Conservation (phyloP, 257 asterid genomes). For the Penstemon barbatus region DNA sequence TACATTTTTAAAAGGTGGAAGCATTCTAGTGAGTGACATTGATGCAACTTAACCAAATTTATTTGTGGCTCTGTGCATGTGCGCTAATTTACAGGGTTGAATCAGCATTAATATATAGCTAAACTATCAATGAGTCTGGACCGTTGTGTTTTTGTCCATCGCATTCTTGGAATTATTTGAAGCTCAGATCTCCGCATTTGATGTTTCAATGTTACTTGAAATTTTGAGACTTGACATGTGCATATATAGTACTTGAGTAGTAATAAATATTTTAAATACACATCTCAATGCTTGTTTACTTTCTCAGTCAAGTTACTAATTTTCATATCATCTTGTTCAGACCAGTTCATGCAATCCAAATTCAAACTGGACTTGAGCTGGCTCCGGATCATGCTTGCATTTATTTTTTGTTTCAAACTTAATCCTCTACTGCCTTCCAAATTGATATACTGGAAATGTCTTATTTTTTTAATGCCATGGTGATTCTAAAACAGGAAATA, state of each 20-base stretch:
- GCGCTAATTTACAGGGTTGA: constrained; percentile 9
- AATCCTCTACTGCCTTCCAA: background rate
- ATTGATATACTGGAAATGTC: background rate
- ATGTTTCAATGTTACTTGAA: background rate
- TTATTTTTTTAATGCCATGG: too few species aligned
- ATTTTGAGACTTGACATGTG: background rate
- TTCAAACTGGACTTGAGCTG: background rate
- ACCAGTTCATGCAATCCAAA: background rate
- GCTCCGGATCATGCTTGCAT: background rate
- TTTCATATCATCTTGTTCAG: background rate
- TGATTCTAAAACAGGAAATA: too few species aligned
- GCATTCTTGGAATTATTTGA: constrained; percentile 4
- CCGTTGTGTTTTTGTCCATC: constrained; percentile 5
- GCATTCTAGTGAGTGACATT: background rate
- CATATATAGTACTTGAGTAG: background rate
- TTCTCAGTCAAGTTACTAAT: background rate
- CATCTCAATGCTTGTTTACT: background rate
- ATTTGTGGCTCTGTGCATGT: constrained; percentile 1
- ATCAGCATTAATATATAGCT: background rate
- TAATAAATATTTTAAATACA: background rate
- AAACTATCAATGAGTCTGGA: background rate
- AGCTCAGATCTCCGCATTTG: background rate
- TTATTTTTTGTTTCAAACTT: background rate
- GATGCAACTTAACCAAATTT: constrained; percentile 13
- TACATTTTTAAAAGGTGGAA: background rate